Percentiles rank a stretch among this genome's conserved stretches.
Evolutionary conservation across 148 eudicot species (phyloP).

Genomic region (Persicaria maculosa): DNA sequence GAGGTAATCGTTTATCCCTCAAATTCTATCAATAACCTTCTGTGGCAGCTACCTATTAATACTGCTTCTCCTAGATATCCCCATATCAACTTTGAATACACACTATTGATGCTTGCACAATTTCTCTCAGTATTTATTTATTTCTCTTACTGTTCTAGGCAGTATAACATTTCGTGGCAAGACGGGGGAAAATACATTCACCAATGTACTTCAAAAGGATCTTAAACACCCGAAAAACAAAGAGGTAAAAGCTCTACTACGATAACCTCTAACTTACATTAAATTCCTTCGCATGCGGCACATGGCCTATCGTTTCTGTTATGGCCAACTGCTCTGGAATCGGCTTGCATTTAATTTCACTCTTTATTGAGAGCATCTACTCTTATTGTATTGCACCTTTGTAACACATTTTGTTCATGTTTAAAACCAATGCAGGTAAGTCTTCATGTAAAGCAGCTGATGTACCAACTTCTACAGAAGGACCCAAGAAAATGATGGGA

Average conservation of each 20-base stretch:
- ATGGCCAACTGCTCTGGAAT: not conserved
- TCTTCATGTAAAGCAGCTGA: conserved; percentile 70
- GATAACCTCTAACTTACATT: not conserved
- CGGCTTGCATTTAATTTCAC: not conserved
- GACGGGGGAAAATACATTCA: conserved; percentile 92
- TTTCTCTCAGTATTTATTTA: no score
- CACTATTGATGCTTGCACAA: no score
- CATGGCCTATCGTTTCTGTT: not conserved
- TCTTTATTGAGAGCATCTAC: not conserved
- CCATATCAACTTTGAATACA: no score
- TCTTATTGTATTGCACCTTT: not conserved
- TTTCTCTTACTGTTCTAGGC: no score
- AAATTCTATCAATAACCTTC: no score
- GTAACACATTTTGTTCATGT: not conserved
- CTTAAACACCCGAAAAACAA: conserved; percentile 65
- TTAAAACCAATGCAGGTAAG: conserved; percentile 46
- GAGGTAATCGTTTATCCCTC: no score
- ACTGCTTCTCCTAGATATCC: no score
- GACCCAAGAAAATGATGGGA: conserved; percentile 83
- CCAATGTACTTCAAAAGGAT: conserved; percentile 77
- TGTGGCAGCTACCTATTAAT: no score
- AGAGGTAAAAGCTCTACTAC: conserved; percentile 32
- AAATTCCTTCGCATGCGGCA: not conserved
- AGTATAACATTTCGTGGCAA: conserved; percentile 98
- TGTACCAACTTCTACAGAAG: conserved; percentile 72